phyloP scores from a whole-genome alignment of 441 rosid species.

The Pelargonium fulgidum region DNA sequence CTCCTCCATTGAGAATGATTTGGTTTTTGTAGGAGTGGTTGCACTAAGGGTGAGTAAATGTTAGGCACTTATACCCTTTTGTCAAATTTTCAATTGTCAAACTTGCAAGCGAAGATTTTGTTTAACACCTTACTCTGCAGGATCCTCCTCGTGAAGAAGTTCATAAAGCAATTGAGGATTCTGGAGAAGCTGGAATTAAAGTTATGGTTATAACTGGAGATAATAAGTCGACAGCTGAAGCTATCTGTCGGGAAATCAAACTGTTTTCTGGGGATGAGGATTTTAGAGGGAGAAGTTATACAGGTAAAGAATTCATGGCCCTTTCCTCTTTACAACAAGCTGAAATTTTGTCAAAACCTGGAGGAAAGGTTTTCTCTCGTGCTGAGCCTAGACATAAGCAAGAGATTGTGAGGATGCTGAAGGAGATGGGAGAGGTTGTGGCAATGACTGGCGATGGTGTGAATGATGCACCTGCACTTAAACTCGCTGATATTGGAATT shows the following conservation, averaged over 20 bases:
- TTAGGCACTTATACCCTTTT: neutral
- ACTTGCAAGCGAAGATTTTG: neutral
- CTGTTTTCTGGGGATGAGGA: slow-evolving; percentile 62
- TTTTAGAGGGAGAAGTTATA: slow-evolving; percentile 59
- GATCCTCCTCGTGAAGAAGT: slow-evolving; percentile 99
- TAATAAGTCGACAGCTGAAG: slow-evolving; percentile 90
- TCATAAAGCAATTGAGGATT: slow-evolving; percentile 82
- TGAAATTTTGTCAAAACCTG: slow-evolving; percentile 42
- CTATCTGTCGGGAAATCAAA: slow-evolving; percentile 88
- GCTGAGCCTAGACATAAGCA: slow-evolving; percentile 97
- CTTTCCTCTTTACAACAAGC: slow-evolving; percentile 47
- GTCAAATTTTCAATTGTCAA: slow-evolving; percentile 3
- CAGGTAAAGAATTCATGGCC: slow-evolving; percentile 78
- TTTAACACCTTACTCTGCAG: slow-evolving; percentile 28
- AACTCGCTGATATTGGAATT: slow-evolving; percentile 43
- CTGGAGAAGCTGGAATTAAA: slow-evolving; percentile 89
- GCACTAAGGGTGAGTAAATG: slow-evolving; percentile 65
- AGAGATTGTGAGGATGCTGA: slow-evolving; percentile 90
- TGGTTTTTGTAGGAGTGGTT: slow-evolving; percentile 69
- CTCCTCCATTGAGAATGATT: slow-evolving; percentile 71
- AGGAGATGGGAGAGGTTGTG: slow-evolving; percentile 83
- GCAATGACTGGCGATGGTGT: slow-evolving; percentile 54
- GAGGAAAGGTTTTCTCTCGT: slow-evolving; percentile 82
- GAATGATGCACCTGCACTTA: slow-evolving; percentile 50
- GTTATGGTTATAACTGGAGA: slow-evolving; percentile 98